Evolutionary conservation across 495 filamentous ascomycete species (phyloP).

Genomic region (Xylaria flabelliformis): DNA sequence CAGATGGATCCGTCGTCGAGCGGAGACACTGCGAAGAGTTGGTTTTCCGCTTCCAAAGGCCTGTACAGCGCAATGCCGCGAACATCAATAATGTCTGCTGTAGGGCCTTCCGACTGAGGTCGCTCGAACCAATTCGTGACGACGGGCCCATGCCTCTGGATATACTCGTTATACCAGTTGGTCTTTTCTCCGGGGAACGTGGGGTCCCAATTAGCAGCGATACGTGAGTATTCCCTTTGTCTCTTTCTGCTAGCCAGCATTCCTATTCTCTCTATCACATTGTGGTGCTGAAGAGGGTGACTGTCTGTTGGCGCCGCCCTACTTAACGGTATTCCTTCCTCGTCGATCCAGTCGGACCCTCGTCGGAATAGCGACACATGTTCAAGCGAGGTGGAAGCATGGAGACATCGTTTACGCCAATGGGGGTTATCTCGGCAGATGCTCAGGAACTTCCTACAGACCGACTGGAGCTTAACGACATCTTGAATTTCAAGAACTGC

Average conservation of each 20-base stretch:
- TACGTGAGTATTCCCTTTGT: slow-evolving; percentile 55
- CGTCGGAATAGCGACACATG: slow-evolving; percentile 48
- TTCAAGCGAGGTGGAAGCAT: slow-evolving; percentile 65
- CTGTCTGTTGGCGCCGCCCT: slow-evolving; percentile 45
- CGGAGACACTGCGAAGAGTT: slow-evolving; percentile 74
- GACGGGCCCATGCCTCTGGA: slow-evolving; percentile 78
- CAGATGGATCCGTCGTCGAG: slow-evolving; percentile 86
- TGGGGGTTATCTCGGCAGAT: slow-evolving; percentile 75
- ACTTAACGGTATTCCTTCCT: slow-evolving; percentile 37
- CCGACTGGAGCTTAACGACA: slow-evolving; percentile 72
- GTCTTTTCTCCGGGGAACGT: slow-evolving; percentile 69
- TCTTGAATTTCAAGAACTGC: slow-evolving; percentile 72
- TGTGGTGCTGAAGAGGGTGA: slow-evolving; percentile 35
- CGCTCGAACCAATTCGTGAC: slow-evolving; percentile 77
- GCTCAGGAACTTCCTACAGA: slow-evolving; percentile 69
- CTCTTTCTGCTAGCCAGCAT: slow-evolving; percentile 36
- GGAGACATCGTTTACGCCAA: slow-evolving; percentile 79
- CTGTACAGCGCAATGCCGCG: slow-evolving; percentile 72
- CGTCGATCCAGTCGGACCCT: slow-evolving; percentile 43
- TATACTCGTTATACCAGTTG: slow-evolving; percentile 88
- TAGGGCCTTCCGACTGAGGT: slow-evolving; percentile 46
- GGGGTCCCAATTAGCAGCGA: slow-evolving; percentile 82
- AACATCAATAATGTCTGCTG: slow-evolving; percentile 53
- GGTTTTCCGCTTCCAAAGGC: slow-evolving; percentile 48
- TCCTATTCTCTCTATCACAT: slow-evolving; percentile 29